Conservation (phyloP, 1,284 basidiomycete genomes). For the Exsudoporus floridanus region DNA sequence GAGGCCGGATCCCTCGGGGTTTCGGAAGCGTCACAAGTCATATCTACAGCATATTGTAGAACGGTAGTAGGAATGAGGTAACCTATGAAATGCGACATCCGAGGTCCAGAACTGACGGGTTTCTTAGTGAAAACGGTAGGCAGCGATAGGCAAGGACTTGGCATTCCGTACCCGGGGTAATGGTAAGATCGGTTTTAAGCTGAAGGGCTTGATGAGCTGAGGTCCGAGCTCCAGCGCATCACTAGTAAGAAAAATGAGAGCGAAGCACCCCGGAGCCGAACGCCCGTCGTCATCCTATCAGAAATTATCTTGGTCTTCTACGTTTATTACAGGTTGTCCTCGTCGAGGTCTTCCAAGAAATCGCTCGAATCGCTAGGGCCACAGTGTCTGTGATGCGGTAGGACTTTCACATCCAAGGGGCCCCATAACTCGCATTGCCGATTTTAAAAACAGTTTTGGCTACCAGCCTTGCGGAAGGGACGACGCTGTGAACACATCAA, state of each 20-base stretch:
- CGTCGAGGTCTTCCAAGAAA: constrained; percentile 1
- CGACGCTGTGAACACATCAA: neutral
- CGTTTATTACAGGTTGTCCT: neutral
- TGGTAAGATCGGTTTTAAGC: neutral
- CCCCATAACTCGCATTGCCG: neutral
- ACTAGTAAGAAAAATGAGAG: neutral
- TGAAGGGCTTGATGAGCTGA: neutral
- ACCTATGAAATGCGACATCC: neutral
- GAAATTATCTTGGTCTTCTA: neutral
- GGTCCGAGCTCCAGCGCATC: neutral
- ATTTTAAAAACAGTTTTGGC: no score
- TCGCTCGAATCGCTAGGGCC: neutral
- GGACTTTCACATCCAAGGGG: neutral
- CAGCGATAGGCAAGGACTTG: neutral
- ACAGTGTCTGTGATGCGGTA: neutral
- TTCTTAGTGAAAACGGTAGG: neutral
- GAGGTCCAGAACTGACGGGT: neutral
- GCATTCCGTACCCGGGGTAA: neutral
- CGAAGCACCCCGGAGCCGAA: neutral
- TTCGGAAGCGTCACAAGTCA: neutral
- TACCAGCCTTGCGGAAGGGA: neutral
- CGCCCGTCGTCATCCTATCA: neutral
- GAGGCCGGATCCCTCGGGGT: neutral
- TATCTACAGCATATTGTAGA: neutral
- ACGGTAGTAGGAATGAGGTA: neutral